Base-by-base conservation (phyloP, 2,329 filamentous ascomycete genomes). In the Epichloe gansuensis region DNA sequence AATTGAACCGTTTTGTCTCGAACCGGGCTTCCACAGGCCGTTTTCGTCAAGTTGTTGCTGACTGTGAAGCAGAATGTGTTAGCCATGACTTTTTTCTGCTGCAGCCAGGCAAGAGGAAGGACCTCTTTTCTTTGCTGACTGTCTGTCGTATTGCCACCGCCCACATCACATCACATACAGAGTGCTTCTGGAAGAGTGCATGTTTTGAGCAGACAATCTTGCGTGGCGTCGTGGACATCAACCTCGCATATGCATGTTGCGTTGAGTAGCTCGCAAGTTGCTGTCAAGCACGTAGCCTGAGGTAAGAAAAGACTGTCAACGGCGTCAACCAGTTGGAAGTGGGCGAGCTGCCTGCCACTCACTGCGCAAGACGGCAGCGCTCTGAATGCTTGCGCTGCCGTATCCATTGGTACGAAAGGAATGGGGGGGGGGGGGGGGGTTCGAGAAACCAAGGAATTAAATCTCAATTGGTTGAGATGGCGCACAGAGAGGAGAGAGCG, bases 141-240 rank as follows among this genome's bases (percentile, higher is more conserved):
- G 31, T 31, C 3, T 31, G 31, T 31, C 9, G 31, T 1, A 31
- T 31, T 31, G 31, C 31, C 31, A 4, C 3, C 31, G 3, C 31
- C 8, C 31, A 31, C 31, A 31, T 31, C 31, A 31, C 8, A 31
- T 31, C 15, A 48, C n/a, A 4, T 48, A 15, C 44, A 46, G 7
- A 46, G 38, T 35, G 48, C 48, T 36, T 50, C 39, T 27, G 48
- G 27, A 4, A 50, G n/a, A 34, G 48, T 36, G 12, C 48, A 50
- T 31, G 27, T 36, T 12, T 44, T 15, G 5, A 50, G 40, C 8
- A 50, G 13, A 44, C 48, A 50, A n/a, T 50, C 39, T 27, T 43
- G 27, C 11, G 25, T 27, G n/a, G 40, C 31, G 39, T 13, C 38
- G 13, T 13, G 38, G 6, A 25, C 38, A n/a, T 43, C 48, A 34